Conservation (phyloP, 768 basidiomycete genomes). For the Lyophyllum semitale region DNA sequence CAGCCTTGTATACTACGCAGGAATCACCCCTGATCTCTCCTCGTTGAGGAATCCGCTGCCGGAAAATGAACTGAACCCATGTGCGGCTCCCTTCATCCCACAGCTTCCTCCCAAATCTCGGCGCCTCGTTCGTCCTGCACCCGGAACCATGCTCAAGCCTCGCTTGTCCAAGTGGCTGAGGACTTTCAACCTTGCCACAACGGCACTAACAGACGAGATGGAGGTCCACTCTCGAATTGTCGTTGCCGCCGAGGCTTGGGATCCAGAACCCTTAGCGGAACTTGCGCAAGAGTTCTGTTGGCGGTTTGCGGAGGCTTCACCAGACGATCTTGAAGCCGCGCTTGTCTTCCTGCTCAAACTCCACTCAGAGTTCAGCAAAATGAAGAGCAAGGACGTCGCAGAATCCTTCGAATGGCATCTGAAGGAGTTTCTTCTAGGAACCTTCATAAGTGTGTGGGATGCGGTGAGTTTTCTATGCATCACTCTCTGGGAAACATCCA, state of each 20-base stretch:
- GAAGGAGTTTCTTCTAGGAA: conserved; percentile 17
- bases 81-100: conserved; percentile 10
- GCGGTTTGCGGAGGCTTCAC: conserved; percentile 11
- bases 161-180: conserved; percentile 15
- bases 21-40: not conserved
- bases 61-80: conserved; percentile 12
- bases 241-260: conserved; percentile 11
- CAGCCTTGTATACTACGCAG: not conserved
- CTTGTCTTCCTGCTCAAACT: conserved; percentile 11
- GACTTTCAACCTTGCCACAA: conserved; percentile 12
- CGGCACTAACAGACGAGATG: conserved; percentile 1
- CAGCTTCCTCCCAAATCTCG: conserved; percentile 9
- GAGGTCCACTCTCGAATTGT: conserved; percentile 15
- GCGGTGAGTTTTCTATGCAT: conserved; percentile 12
- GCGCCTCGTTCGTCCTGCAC: conserved; percentile 13
- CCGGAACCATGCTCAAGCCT: conserved; percentile 4
- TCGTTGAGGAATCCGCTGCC: conserved; percentile 2
- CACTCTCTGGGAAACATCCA: not conserved
- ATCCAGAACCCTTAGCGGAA: conserved; percentile 15
- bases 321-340: conserved; percentile 5
- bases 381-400: conserved; percentile 12
- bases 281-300: conserved; percentile 20
- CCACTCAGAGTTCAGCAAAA: conserved; percentile 9
- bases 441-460: conserved; percentile 23
- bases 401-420: conserved; percentile 18